Percentiles rank a stretch among this genome's conserved stretches.
Conservation (phyloP, 2,329 filamentous ascomycete species). For the Epichloe glyceriae region DNA sequence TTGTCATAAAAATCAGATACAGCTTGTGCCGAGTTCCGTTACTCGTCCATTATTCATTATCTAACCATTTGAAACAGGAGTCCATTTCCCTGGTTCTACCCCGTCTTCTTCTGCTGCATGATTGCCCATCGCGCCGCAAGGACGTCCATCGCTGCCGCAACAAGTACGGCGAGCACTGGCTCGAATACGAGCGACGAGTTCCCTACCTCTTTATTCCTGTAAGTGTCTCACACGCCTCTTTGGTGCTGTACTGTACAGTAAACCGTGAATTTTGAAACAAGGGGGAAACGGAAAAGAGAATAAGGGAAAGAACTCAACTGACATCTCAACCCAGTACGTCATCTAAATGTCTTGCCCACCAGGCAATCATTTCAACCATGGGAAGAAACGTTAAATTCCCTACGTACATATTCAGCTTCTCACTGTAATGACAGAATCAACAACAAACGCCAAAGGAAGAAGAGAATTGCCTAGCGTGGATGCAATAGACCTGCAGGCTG, state of each 20-base stretch:
- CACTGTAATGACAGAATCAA: neutral
- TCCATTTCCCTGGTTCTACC: constrained; percentile 87
- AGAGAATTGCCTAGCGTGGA: too few species aligned
- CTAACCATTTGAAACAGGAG: constrained; percentile 27
- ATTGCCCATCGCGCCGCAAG: constrained; percentile 66
- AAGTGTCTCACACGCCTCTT: constrained; percentile 11
- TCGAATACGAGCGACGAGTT: constrained; percentile 63
- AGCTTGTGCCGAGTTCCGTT: neutral
- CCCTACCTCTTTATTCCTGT: constrained; percentile 76
- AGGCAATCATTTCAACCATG: neutral
- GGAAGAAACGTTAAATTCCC: neutral
- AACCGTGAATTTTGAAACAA: neutral
- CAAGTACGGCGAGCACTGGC: constrained; percentile 76
- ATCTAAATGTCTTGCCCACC: neutral
- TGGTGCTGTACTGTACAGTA: neutral
- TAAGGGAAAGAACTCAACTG: neutral
- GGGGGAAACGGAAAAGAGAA: neutral
- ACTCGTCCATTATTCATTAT: too few species aligned
- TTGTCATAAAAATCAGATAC: neutral
- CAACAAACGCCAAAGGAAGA: too few species aligned
- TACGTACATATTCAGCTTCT: neutral
- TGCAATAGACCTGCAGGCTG: too few species aligned
- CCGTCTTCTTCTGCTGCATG: constrained; percentile 70
- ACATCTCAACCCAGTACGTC: neutral
- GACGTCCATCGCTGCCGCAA: constrained; percentile 65